These are phyloP conservation scores for Viola odorata DNA, from an alignment of 345 rosid species.

Conservation along the genomic window DNA sequence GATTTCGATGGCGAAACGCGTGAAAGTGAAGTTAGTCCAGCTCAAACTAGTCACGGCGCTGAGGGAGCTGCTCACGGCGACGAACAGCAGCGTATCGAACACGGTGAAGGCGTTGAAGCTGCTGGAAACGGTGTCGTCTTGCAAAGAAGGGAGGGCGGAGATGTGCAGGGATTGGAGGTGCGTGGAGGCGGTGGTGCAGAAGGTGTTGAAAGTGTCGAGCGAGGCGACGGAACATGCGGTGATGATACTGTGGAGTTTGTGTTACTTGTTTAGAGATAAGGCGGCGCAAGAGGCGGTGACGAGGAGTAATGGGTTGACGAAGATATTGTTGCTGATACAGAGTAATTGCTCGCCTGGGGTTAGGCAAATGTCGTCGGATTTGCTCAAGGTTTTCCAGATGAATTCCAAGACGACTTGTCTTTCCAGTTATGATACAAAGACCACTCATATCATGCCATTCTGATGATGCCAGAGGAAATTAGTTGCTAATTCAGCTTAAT, in stretches of 20 bases:
- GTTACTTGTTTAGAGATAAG: slow-evolving; percentile 57
- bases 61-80: slow-evolving; percentile 37
- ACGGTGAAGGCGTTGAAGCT: slow-evolving; percentile 70
- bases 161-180: slow-evolving; percentile 38
- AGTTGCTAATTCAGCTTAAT: too few relatives aligned
- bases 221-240: slow-evolving; percentile 82
- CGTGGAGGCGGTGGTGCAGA: slow-evolving; percentile 58
- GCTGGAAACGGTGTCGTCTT: slow-evolving; percentile 48
- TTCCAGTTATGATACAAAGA: slow-evolving; percentile 71
- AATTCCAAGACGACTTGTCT: slow-evolving; percentile 44
- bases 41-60: slow-evolving; percentile 34
- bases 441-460: slow-evolving; percentile 88
- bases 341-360: slow-evolving; percentile 69
- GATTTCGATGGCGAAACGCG: slow-evolving; percentile 48
- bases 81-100: slow-evolving; percentile 25
- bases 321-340: slow-evolving; percentile 74
- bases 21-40: slow-evolving; percentile 36
- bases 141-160: slow-evolving; percentile 62
- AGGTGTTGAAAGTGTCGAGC: slow-evolving; percentile 61
- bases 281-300: slow-evolving; percentile 58
- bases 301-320: slow-evolving; percentile 61
- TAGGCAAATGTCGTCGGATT: slow-evolving; percentile 64
- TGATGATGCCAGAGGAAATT: slow-evolving; percentile 33
- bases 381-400: slow-evolving; percentile 57
- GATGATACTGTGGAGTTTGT: slow-evolving; percentile 70